phyloP scores from a whole-genome alignment of 2,329 filamentous ascomycete genomes.

The Trichoderma hamatum region DNA sequence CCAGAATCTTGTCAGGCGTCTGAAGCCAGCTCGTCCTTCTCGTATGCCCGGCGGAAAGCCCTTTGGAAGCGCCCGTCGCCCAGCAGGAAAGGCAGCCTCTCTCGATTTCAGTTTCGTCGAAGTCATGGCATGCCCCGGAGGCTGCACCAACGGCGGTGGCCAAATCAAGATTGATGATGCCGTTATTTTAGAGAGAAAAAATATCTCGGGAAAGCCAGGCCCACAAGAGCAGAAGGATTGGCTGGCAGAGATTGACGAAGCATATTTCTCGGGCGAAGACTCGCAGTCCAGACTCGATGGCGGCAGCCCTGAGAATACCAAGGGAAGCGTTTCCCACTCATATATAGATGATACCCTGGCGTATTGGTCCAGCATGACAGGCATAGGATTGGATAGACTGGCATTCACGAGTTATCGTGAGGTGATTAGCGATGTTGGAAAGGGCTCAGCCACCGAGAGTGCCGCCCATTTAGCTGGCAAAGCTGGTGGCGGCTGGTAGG shows the following conservation, averaged over 20 bases:
- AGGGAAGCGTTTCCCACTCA: constrained; percentile 67
- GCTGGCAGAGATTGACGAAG: constrained; percentile 81
- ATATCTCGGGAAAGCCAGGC: constrained; percentile 60
- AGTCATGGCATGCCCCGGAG: constrained; percentile 99
- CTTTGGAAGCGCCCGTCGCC: constrained; percentile 58
- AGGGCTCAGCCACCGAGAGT: constrained; percentile 69
- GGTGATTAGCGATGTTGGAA: constrained; percentile 94
- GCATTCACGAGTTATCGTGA: constrained; percentile 86
- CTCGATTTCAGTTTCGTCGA: constrained; percentile 90
- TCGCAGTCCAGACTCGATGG: constrained; percentile 41
- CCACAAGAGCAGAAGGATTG: constrained; percentile 84
- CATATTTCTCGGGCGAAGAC: constrained; percentile 80
- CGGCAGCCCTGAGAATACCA: constrained; percentile 37
- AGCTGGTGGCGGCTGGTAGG: constrained; percentile 90
- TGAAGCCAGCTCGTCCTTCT: constrained; percentile 79
- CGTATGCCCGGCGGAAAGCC: constrained; percentile 77
- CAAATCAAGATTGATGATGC: constrained; percentile 91
- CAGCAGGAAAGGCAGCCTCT: constrained; percentile 50
- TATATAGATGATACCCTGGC: constrained; percentile 69
- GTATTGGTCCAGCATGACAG: constrained; percentile 76
- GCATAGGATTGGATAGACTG: constrained; percentile 70
- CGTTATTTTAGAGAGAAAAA: constrained; percentile 55
- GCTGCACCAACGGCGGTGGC: constrained; percentile 95
- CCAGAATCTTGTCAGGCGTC: constrained; percentile 89
- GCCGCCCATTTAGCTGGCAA: constrained; percentile 89